Conservation (phyloP, 192 early-diverging fungal genomes). For the Geranomyces variabilis region DNA sequence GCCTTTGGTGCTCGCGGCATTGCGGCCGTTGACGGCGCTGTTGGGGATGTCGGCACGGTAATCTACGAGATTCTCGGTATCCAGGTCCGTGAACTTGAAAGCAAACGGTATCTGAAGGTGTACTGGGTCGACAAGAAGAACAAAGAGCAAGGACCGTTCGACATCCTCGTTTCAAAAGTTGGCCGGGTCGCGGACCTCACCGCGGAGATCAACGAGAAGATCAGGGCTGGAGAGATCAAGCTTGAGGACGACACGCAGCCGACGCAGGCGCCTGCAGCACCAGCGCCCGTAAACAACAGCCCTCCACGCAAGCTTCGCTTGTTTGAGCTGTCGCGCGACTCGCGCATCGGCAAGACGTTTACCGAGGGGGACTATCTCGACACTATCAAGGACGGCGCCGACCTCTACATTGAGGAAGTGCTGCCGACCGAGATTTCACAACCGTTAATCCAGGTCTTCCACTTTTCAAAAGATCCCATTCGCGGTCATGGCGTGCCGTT, state of each 20-base stretch:
- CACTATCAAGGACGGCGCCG: conserved; percentile 18
- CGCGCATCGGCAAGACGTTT: conserved; percentile 3
- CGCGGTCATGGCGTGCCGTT: conserved; percentile 85
- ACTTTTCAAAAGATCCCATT: conserved; percentile 72
- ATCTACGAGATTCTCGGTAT: conserved; percentile 87
- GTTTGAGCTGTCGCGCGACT: conserved; percentile 9
- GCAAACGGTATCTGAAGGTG: conserved; percentile 72
- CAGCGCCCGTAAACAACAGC: background rate
- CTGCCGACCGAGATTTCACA: conserved; percentile 4
- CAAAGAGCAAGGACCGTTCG: conserved; percentile 70
- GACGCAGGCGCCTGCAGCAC: background rate
- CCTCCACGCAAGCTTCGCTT: background rate
- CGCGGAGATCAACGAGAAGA: conserved; percentile 52
- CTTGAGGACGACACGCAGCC: conserved; percentile 16
- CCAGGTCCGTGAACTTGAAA: conserved; percentile 80
- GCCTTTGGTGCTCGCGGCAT: conserved; percentile 47
- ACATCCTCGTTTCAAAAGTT: conserved; percentile 72
- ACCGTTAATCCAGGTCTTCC: conserved; percentile 70
- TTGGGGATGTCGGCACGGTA: conserved; percentile 47
- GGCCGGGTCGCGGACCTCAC: conserved; percentile 49
- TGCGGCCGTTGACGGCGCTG: conserved; percentile 33
- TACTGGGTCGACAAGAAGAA: conserved; percentile 65
- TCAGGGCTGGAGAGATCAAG: conserved; percentile 8
- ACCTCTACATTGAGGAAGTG: conserved; percentile 22
- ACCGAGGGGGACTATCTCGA: conserved; percentile 3